Evolutionary conservation across 176 grass and related monocot genomes (phyloP).

Genomic region (Lolium multiflorum): DNA sequence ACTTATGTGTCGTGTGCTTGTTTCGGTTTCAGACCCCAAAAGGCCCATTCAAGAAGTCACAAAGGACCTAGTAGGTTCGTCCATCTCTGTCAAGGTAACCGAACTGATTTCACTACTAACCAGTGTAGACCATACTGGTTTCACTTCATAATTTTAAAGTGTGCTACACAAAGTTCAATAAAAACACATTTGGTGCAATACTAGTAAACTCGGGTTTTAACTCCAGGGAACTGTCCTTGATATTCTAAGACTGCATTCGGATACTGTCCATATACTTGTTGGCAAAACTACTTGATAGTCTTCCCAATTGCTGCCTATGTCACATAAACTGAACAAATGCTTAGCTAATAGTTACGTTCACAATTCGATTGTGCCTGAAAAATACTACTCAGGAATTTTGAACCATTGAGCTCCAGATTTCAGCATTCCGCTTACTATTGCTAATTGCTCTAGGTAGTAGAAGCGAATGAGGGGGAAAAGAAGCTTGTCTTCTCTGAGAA

Average conservation of each 20-base stretch:
- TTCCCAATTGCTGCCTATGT: not conserved
- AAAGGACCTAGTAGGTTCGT: slow-evolving; percentile 78
- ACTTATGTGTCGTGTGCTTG: not conserved
- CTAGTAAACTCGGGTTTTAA: not conserved
- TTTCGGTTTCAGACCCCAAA: slow-evolving; percentile 61
- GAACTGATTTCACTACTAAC: not conserved
- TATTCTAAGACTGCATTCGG: not conserved
- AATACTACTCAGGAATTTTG: not conserved
- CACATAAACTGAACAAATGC: not conserved
- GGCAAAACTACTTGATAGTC: not conserved
- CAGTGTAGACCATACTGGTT: too few relatives aligned
- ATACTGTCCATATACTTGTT: not conserved
- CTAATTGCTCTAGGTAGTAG: slow-evolving; percentile 56
- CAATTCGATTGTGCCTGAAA: not conserved
- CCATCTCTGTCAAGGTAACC: slow-evolving; percentile 87
- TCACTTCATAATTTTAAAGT: too few relatives aligned
- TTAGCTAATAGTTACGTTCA: not conserved
- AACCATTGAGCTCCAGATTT: not conserved
- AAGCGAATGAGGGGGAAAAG: slow-evolving; percentile 77
- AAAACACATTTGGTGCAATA: too few relatives aligned
- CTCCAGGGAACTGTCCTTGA: not conserved
- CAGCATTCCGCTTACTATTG: not conserved
- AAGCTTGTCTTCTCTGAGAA: slow-evolving; percentile 92
- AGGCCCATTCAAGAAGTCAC: slow-evolving; percentile 81
- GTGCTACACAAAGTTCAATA: too few relatives aligned